Evolutionary conservation across 495 filamentous ascomycete species (phyloP).

Genomic region (Aspergillus saccharolyticus): DNA sequence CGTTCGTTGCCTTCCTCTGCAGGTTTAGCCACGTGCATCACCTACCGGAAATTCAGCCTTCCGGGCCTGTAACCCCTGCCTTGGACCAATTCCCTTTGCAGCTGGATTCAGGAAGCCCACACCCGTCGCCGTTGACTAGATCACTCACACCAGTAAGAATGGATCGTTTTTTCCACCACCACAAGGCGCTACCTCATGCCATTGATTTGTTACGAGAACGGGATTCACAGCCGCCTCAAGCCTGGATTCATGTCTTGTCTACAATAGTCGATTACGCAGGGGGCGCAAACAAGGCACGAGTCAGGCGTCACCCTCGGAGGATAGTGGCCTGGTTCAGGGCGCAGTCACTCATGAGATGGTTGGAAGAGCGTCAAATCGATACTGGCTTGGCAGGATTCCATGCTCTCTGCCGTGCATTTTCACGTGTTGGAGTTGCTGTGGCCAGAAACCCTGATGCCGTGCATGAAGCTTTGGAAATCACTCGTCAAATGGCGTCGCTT

Average conservation of each 20-base stretch:
- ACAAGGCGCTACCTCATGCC: slow-evolving; percentile 39
- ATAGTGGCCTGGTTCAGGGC: slow-evolving; percentile 42
- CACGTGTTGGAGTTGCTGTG: slow-evolving; percentile 35
- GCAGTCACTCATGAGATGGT: slow-evolving; percentile 30
- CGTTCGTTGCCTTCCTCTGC: slow-evolving; percentile 48
- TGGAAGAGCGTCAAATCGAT: slow-evolving; percentile 34
- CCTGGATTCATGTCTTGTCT: slow-evolving; percentile 39
- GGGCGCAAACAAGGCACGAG: too few relatives aligned
- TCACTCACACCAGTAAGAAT: slow-evolving; percentile 16
- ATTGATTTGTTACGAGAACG: slow-evolving; percentile 35
- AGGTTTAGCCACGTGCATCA: slow-evolving; percentile 21
- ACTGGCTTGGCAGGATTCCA: slow-evolving; percentile 40
- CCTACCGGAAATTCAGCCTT: slow-evolving; percentile 5
- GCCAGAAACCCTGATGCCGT: slow-evolving; percentile 20
- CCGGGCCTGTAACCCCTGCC: too few relatives aligned
- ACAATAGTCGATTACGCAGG: slow-evolving; percentile 23
- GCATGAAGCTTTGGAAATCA: slow-evolving; percentile 22
- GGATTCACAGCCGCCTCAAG: slow-evolving; percentile 26
- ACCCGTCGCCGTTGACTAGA: slow-evolving; percentile 20
- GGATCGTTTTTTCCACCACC: slow-evolving; percentile 13
- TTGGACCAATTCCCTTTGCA: slow-evolving; percentile 28
- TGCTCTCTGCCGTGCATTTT: slow-evolving; percentile 42
- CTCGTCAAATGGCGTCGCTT: slow-evolving; percentile 12
- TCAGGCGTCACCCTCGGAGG: too few relatives aligned
- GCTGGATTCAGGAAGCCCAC: background rate